Evolutionary conservation across 345 rosid species (phyloP), one percentile per base, ranked within the genome.

Genomic region (Euphorbia pulcherrima): DNA sequence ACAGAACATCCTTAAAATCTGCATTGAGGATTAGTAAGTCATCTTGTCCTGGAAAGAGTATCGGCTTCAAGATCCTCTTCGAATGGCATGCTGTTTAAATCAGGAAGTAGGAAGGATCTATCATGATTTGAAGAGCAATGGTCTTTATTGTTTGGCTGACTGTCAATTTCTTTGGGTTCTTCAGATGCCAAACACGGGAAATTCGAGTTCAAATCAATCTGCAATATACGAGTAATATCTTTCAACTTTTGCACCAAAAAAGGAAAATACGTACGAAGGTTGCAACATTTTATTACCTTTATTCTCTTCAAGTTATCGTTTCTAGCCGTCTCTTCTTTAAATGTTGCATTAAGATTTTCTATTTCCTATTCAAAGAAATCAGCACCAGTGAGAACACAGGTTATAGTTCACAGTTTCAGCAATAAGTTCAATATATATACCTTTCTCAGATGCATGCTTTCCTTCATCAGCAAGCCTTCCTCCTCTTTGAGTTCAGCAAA

Each of bases 401-500:
- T 35, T 21, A 20, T 12, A 60, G 26, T 33, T 27, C 18, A 17
- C n/a, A 40, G 8, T 12, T 69, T 16, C 14, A 39, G 27, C 23
- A 52, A 48, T 68, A 30, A 51, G 54, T 64, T 29, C 2, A 63
- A 40, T 26, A n/a, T 16, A 24, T 17, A 30, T 44, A 87, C 97
- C 89, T 80, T 83, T 46, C 80, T 74, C 74, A 92, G 85, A 57
- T 73, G 39, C 5, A 67, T 26, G 71, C 80, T 85, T 76, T 92
- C 96, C 77, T 85, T 84, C 78, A 86, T 62, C 58, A 87, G 82
- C 65, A 71, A 54, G 56, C 23, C 75, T 75, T 86, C 96, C 78
- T 87, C 97, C 41, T 78, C 81, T 68, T 82, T 83, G 21, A 92
- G 96, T 77, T 87, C 96, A 63, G 85, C 87, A 79, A 83, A 86